Percentiles rank a stretch among this genome's conserved stretches.
phyloP scores from a whole-genome alignment of 768 basidiomycete genomes.

The Russula sp. region DNA sequence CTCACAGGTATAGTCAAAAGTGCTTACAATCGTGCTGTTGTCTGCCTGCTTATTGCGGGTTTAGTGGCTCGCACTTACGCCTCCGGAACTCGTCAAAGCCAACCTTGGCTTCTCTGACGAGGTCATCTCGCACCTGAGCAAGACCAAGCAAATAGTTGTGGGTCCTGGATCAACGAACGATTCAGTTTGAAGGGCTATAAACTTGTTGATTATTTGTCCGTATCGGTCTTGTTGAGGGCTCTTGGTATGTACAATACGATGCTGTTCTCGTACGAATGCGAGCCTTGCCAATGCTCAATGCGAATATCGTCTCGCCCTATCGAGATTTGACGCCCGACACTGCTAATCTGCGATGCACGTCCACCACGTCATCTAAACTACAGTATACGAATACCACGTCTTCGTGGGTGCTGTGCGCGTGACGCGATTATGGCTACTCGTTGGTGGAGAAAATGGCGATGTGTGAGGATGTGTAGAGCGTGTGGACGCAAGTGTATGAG shows the following conservation, averaged over 20 bases:
- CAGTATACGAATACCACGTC: no score
- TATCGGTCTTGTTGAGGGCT: no score
- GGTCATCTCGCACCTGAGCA: conserved; percentile 41
- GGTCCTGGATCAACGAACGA: neutral
- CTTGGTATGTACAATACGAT: neutral
- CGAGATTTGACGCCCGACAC: neutral
- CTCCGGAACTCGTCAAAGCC: conserved; percentile 48
- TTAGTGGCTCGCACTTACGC: conserved; percentile 21
- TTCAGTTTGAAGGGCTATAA: neutral
- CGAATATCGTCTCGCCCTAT: neutral
- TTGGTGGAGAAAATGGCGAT: no score
- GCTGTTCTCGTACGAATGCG: neutral
- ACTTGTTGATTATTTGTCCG: neutral
- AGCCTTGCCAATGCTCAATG: neutral
- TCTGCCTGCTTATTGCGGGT: neutral
- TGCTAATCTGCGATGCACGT: neutral
- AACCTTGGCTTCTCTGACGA: conserved; percentile 51
- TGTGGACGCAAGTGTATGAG: no score
- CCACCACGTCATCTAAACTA: no score
- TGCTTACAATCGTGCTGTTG: neutral
- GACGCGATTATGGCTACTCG: no score
- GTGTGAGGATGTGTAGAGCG: no score
- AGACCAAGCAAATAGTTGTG: conserved; percentile 17
- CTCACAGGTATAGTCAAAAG: conserved; percentile 22
- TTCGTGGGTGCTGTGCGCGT: no score